Conservation (phyloP, 2,329 filamentous ascomycete genomes). For the Fusarium sp. region DNA sequence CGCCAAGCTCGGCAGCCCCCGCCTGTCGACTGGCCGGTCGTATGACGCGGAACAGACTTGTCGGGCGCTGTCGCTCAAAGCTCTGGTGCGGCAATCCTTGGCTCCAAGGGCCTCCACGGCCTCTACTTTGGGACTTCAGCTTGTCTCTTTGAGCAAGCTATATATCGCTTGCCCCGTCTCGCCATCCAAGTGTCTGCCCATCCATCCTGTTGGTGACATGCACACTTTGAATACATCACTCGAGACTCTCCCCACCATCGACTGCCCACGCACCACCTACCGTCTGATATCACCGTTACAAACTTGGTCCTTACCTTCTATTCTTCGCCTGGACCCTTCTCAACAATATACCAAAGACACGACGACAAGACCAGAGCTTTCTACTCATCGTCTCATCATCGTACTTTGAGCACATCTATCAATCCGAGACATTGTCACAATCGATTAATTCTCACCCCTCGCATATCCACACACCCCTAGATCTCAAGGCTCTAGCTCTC, state of each 20-base stretch:
- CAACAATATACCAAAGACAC: slow-evolving; percentile 12
- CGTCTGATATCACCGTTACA: slow-evolving; percentile 40
- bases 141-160: slow-evolving; percentile 41
- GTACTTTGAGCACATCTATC: slow-evolving; percentile 18
- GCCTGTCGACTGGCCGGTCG: slow-evolving; percentile 47
- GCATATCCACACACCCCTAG: slow-evolving; percentile 33
- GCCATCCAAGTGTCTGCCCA: slow-evolving; percentile 49
- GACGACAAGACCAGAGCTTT: slow-evolving; percentile 8
- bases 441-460: slow-evolving; percentile 16
- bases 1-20: slow-evolving; percentile 50
- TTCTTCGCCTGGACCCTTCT: not conserved
- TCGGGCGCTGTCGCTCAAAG: slow-evolving; percentile 48
- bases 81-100: slow-evolving; percentile 31
- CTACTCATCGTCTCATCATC: slow-evolving; percentile 33
- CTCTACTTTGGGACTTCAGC: slow-evolving; percentile 16
- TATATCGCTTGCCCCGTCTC: slow-evolving; percentile 52
- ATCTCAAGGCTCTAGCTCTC: slow-evolving; percentile 23
- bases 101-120: slow-evolving; percentile 9
- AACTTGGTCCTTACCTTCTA: slow-evolving; percentile 12
- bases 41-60: slow-evolving; percentile 49
- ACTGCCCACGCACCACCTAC: slow-evolving; percentile 44
- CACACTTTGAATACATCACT: slow-evolving; percentile 48
- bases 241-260: slow-evolving; percentile 47
- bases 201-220: slow-evolving; percentile 42
- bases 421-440: slow-evolving; percentile 19